Percentiles rank a stretch among this genome's conserved stretches.
Evolutionary conservation across 1,284 basidiomycete species (phyloP).

Genomic region (Xanthoconium separans): DNA sequence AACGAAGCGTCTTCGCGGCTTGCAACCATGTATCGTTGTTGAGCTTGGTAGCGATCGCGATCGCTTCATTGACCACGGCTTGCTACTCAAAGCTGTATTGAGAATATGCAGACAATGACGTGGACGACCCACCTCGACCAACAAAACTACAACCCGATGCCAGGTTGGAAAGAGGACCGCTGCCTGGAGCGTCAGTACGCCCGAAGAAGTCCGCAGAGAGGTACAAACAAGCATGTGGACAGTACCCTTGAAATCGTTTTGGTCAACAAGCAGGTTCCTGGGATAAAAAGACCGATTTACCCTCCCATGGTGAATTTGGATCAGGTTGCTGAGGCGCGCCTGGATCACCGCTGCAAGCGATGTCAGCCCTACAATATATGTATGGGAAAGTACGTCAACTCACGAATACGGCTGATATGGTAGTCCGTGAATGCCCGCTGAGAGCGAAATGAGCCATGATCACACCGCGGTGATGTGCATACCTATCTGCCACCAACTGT

Average conservation of each 20-base stretch:
- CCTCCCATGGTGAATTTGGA: constrained; percentile 1
- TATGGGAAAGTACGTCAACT: not conserved
- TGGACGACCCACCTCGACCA: constrained; percentile 9
- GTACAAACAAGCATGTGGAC: constrained; percentile 16
- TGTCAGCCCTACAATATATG: not conserved
- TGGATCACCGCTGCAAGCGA: constrained; percentile 15
- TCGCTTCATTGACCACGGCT: constrained; percentile 15
- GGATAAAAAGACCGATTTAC: not conserved
- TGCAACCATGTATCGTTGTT: constrained; percentile 14
- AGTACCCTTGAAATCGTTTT: constrained; percentile 11
- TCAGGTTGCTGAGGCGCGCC: not conserved
- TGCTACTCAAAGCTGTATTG: constrained; percentile 7
- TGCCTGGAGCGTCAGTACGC: constrained; percentile 5
- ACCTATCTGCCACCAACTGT: constrained; percentile 22
- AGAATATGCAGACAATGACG: not conserved
- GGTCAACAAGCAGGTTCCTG: not conserved
- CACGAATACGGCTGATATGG: constrained; percentile 15
- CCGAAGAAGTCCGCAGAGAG: not conserved
- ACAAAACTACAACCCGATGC: constrained; percentile 15
- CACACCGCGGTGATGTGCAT: not conserved
- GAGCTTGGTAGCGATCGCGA: constrained; percentile 9
- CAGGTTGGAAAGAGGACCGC: constrained; percentile 21
- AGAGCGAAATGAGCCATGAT: not conserved
- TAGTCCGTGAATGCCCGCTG: constrained; percentile 16
- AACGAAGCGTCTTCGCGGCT: constrained; percentile 13